A percentile compares a stretch with the other conserved stretches of the same genome.
Conservation (phyloP, 2,329 filamentous ascomycete genomes). For the Sclerotinia subarctica region DNA sequence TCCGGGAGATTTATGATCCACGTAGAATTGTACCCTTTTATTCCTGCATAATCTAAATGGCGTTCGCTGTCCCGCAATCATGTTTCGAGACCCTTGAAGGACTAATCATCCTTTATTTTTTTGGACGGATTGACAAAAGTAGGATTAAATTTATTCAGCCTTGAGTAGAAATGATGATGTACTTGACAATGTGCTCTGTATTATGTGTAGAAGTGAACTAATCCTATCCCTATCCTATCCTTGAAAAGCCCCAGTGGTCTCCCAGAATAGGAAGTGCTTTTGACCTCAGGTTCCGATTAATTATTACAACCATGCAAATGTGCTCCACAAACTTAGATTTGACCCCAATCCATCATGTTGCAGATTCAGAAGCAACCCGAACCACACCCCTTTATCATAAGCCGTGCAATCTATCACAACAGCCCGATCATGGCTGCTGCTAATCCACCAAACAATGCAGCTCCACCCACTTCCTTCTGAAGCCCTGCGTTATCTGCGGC, state of each 20-base stretch:
- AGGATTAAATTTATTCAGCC: background rate
- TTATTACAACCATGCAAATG: background rate
- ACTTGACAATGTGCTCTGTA: background rate
- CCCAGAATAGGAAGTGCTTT: background rate
- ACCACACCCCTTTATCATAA: background rate
- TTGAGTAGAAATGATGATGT: background rate
- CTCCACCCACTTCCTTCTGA: slow-evolving; percentile 29
- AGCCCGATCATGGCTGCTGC: slow-evolving; percentile 29
- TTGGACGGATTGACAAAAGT: background rate
- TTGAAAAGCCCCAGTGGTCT: slow-evolving; percentile 3
- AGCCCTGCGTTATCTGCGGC: slow-evolving; percentile 26
- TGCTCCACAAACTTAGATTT: slow-evolving; percentile 9
- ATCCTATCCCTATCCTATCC: background rate
- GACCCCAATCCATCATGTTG: slow-evolving; percentile 3
- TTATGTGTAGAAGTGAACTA: background rate
- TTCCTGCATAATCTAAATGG: background rate
- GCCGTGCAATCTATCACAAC: slow-evolving; percentile 25
- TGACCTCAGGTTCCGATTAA: background rate
- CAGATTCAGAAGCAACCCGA: background rate
- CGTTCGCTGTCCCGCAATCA: background rate
- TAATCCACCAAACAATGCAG: slow-evolving; percentile 31
- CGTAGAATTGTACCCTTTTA: too few relatives aligned
- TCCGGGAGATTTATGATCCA: background rate
- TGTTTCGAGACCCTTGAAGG: background rate
- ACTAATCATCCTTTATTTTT: background rate